phyloP scores from a whole-genome alignment of 352 stramenopile species.

The Globisporangium viniferum region DNA sequence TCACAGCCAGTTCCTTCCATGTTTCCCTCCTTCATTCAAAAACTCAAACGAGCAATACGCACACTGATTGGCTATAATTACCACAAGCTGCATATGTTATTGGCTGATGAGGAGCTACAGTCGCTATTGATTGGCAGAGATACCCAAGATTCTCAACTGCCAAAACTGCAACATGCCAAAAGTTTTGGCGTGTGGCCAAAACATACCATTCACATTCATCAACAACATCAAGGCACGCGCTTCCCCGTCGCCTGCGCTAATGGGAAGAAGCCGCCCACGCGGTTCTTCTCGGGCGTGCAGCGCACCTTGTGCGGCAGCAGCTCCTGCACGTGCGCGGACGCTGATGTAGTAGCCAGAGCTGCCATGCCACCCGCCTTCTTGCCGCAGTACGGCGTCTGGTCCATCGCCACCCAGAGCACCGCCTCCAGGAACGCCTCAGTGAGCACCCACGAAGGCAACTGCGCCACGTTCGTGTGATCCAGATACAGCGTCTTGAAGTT shows the following conservation, averaged over 20 bases:
- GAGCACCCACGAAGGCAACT: constrained; percentile 6
- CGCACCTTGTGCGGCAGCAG: constrained; percentile 12
- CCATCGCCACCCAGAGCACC: constrained; percentile 6
- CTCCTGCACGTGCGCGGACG: constrained; percentile 5
- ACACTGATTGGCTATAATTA: neutral
- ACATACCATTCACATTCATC: too few species aligned
- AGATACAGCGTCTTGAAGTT: constrained; percentile 17
- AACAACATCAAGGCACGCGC: neutral
- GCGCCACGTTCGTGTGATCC: neutral
- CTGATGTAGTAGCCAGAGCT: neutral
- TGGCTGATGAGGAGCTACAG: neutral
- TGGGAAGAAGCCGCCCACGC: constrained; percentile 9
- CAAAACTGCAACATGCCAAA: neutral
- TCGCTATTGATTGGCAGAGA: neutral
- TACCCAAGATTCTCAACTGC: neutral
- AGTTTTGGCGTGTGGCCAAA: too few species aligned
- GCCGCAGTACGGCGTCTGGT: constrained; percentile 2
- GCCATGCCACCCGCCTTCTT: too few species aligned
- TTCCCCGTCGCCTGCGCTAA: neutral
- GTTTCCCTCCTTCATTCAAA: neutral
- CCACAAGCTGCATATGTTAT: neutral
- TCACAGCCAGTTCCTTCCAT: neutral
- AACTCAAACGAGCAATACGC: neutral
- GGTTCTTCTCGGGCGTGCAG: constrained; percentile 14
- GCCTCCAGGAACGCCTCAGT: constrained; percentile 8